These are phyloP conservation scores for Diaporthe velutina DNA, from an alignment of 2,329 filamentous ascomycete genomes.

Conservation along the genomic window DNA sequence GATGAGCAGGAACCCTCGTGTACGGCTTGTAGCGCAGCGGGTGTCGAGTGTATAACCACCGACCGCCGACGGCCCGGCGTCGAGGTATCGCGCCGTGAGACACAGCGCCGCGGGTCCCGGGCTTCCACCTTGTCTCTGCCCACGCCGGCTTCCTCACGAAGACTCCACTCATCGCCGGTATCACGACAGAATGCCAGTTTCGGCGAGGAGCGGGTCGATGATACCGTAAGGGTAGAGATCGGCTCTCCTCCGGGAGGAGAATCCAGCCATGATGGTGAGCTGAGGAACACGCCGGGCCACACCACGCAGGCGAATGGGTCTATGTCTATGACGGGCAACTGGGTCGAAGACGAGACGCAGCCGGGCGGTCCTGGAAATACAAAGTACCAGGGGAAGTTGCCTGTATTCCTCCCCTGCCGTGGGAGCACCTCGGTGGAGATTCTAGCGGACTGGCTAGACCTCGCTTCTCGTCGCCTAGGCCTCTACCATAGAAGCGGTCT, in stretches of 20 bases:
- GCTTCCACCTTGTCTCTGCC: not conserved
- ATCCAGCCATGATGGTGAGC: not conserved
- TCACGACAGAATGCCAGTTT: not conserved
- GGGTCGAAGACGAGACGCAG: not conserved
- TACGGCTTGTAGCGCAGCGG: not conserved
- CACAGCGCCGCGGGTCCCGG: not conserved
- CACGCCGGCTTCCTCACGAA: not conserved
- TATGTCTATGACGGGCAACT: not conserved
- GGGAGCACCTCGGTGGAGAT: not conserved
- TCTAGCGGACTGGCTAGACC: not conserved
- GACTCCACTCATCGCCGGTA: not conserved
- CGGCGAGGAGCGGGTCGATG: not conserved
- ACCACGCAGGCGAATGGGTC: not conserved
- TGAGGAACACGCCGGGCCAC: not conserved
- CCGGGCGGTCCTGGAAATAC: not conserved
- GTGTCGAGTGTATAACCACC: not conserved
- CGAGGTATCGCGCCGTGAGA: not conserved
- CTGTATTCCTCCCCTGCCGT: not conserved
- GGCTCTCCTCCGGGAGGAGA: not conserved
- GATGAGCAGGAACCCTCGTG: conserved; percentile 46
- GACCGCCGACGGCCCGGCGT: conserved; percentile 4
- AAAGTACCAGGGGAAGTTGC: conserved; percentile 2
- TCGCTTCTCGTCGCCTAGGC: not conserved
- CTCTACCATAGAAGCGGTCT: not conserved
- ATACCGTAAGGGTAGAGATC: not conserved